Percentiles rank a stretch among this genome's conserved stretches.
Conservation (phyloP, 129 eudicot genomes). For the Silybum marianum region DNA sequence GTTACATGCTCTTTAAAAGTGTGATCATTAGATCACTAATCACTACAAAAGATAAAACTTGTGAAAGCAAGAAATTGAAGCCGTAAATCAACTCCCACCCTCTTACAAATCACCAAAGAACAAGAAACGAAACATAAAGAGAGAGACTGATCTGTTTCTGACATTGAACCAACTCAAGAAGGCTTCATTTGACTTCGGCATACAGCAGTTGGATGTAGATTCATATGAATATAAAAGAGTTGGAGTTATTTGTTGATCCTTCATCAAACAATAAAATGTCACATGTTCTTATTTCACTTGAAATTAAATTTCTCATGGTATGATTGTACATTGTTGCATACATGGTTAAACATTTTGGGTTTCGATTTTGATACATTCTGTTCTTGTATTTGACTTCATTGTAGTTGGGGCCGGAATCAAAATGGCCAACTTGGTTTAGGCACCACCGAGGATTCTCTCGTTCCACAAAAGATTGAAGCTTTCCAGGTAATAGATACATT, state of each 20-base stretch:
- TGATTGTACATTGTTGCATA: conserved; percentile 7
- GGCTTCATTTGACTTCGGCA: not conserved
- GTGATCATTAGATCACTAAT: not conserved
- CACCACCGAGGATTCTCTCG: conserved; percentile 84
- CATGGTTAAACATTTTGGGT: conserved; percentile 12
- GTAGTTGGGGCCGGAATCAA: conserved; percentile 98
- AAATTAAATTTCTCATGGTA: not conserved
- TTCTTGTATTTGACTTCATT: conserved; percentile 23
- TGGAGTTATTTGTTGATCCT: not conserved
- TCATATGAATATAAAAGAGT: not conserved
- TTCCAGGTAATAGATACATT: conserved; percentile 56
- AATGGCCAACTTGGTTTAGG: conserved; percentile 99
- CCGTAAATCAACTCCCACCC: not conserved
- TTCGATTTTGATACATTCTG: conserved; percentile 10
- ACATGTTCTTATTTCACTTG: not conserved
- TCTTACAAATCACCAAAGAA: not conserved
- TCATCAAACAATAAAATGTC: not conserved
- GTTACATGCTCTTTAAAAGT: not conserved
- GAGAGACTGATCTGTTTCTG: not conserved
- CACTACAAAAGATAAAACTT: not conserved
- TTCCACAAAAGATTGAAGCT: conserved; percentile 87
- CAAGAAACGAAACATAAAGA: not conserved
- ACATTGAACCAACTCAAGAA: not conserved
- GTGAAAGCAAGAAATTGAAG: not conserved
- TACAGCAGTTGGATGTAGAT: not conserved